Conservation (phyloP, 2,329 filamentous ascomycete species). For the Ophiostoma tasmaniense region DNA sequence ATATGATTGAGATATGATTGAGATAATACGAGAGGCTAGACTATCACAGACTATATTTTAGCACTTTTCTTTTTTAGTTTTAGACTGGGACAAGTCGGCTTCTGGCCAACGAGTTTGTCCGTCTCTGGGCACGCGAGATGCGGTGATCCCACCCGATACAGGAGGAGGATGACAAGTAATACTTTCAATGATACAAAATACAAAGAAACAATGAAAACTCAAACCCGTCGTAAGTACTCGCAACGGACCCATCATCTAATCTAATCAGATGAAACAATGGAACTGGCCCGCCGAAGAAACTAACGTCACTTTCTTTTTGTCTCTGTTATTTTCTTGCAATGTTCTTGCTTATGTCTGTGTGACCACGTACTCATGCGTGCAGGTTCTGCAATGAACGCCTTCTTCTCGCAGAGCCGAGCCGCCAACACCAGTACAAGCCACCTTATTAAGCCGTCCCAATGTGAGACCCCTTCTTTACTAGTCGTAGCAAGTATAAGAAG, state of each 20-base stretch:
- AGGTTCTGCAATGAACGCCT: neutral
- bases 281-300: neutral
- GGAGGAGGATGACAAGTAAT: neutral
- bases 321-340: neutral
- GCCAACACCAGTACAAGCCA: too few species aligned
- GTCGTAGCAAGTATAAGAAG: neutral
- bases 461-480: neutral
- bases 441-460: too few species aligned
- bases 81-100: neutral
- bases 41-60: neutral
- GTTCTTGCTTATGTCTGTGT: neutral
- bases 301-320: neutral
- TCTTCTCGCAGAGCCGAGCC: neutral
- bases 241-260: conserved; percentile 5
- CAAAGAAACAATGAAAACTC: neutral
- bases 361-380: neutral
- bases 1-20: neutral
- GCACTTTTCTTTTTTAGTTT: neutral
- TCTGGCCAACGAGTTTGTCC: neutral
- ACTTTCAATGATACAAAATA: neutral
- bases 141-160: neutral
- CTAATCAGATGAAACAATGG: conserved; percentile 7
- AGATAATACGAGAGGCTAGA: neutral
- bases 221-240: neutral
- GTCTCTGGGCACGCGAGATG: neutral